Evolutionary conservation across 345 rosid species (phyloP), one percentile per base, ranked within the genome.

Genomic region (Draba incana): DNA sequence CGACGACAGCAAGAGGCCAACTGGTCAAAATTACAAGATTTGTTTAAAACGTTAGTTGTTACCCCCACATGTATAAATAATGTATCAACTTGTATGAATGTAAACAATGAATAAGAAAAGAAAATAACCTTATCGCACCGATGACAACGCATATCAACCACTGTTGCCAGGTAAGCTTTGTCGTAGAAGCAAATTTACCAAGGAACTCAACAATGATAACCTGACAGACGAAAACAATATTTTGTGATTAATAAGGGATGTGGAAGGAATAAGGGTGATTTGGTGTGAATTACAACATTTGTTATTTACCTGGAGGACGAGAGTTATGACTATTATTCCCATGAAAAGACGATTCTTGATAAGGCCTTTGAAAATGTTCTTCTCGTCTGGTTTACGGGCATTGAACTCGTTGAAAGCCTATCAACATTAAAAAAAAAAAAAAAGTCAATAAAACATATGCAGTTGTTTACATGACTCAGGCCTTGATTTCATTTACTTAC

Each of bases 351-450:
- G 85, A 76, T 91, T 94, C 80, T 80, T 85, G 30, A 83, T 80
- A 15, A 94, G 68, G 3, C 98, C 98, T 39, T 57, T 66, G 70
- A 92, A 91, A 46, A 89, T 83, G 75, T 94, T 92, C 33, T 77
- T 75, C 79, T 91, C 89, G 60, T 94, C 99, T 49, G 97, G 98
- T 67, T 94, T 89, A 54, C 98, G 85, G 52, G 99, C 97, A 79
- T 94, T 89, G 71, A 94, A 89, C 75, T 94, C 99, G 44, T 92
- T 94, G 63, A 91, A 92, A 39, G 92, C 83, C 99, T 94, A 80
- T 59, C 12, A 24, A 38, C 31, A 66, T 3, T n/a, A n/a, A 9
- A 15, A 24, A 30, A 6, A 0, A 5, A 3, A 43, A 4, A 10
- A 8, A 20, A 4, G 15, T n/a, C 2, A 12, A 25, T 47, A 0